Evolutionary conservation across 805 yeast genomes (phyloP).

Genomic region (Teunomyces lycoperdinae): DNA sequence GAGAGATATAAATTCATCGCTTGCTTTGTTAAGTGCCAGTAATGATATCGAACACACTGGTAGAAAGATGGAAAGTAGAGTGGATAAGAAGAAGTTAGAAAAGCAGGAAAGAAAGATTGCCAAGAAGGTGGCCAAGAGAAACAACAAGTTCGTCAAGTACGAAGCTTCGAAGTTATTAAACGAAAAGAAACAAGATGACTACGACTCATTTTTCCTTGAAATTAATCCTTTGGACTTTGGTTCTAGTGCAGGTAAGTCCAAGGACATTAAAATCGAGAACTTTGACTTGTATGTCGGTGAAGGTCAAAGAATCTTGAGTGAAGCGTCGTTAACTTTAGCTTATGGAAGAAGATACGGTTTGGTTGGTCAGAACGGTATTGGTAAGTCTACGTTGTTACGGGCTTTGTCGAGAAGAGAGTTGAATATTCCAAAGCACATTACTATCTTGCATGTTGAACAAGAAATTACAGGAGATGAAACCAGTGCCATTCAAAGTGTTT

Average conservation of each 20-base stretch:
- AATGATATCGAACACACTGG: slow-evolving; percentile 90
- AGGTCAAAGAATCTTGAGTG: slow-evolving; percentile 87
- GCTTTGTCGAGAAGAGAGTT: slow-evolving; percentile 94
- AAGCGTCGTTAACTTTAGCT: slow-evolving; percentile 81
- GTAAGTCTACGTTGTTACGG: slow-evolving; percentile 89
- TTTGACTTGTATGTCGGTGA: slow-evolving; percentile 95
- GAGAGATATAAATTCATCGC: slow-evolving; percentile 70
- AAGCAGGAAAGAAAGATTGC: slow-evolving; percentile 98
- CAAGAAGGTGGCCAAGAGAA: slow-evolving; percentile 90
- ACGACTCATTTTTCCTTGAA: slow-evolving; percentile 91
- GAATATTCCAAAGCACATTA: slow-evolving; percentile 90
- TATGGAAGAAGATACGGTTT: slow-evolving; percentile 95
- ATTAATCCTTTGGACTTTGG: slow-evolving; percentile 94
- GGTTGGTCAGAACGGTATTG: slow-evolving; percentile 99
- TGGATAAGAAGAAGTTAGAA: slow-evolving; percentile 93
- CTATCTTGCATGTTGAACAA: slow-evolving; percentile 96
- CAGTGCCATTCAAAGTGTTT: slow-evolving; percentile 87
- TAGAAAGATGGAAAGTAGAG: slow-evolving; percentile 87
- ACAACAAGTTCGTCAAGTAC: slow-evolving; percentile 77
- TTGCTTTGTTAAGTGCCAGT: slow-evolving; percentile 74
- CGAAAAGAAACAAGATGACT: slow-evolving; percentile 65
- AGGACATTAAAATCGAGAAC: slow-evolving; percentile 89
- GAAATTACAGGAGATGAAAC: slow-evolving; percentile 94
- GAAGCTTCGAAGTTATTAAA: slow-evolving; percentile 90
- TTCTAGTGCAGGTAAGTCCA: slow-evolving; percentile 84